Conservation (phyloP, 495 filamentous ascomycete species). For the Aspergillus saccharolyticus region DNA sequence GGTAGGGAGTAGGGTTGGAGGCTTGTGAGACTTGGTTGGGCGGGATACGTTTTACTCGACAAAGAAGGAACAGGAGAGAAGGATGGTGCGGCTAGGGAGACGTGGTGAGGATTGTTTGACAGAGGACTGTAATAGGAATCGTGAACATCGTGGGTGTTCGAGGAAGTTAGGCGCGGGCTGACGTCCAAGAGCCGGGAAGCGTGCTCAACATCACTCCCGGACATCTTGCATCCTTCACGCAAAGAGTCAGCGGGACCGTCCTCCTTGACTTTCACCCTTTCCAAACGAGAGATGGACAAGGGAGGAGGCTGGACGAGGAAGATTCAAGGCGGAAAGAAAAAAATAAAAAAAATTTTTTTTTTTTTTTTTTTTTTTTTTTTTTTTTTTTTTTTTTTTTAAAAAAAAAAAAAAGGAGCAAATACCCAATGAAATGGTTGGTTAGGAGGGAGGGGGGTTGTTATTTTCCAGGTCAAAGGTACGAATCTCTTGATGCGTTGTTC, state of each 20-base stretch:
- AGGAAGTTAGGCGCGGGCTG: slow-evolving; percentile 37
- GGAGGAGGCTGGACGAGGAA: not conserved
- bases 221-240: slow-evolving; percentile 45
- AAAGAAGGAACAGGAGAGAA: slow-evolving; percentile 25
- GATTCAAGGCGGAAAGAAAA: not conserved
- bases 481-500: slow-evolving; percentile 43
- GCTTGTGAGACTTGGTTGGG: slow-evolving; percentile 20
- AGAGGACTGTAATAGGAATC: slow-evolving; percentile 26
- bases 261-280: slow-evolving; percentile 6
- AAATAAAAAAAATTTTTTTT: not conserved
- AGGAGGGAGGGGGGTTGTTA: slow-evolving; percentile 7
- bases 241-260: slow-evolving; percentile 12
- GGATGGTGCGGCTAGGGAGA: slow-evolving; percentile 16
- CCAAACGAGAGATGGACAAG: not conserved
- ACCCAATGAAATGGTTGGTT: slow-evolving; percentile 27
- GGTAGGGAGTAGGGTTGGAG: slow-evolving; percentile 21
- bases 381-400: no score
- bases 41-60: slow-evolving; percentile 25
- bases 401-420: not conserved
- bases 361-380: no score
- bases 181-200: slow-evolving; percentile 33
- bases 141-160: slow-evolving; percentile 26
- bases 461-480: slow-evolving; percentile 27
- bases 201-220: slow-evolving; percentile 42
- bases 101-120: slow-evolving; percentile 12